Base-by-base conservation (phyloP, 139 green algal species). In the Chlorella sorokiniana region DNA sequence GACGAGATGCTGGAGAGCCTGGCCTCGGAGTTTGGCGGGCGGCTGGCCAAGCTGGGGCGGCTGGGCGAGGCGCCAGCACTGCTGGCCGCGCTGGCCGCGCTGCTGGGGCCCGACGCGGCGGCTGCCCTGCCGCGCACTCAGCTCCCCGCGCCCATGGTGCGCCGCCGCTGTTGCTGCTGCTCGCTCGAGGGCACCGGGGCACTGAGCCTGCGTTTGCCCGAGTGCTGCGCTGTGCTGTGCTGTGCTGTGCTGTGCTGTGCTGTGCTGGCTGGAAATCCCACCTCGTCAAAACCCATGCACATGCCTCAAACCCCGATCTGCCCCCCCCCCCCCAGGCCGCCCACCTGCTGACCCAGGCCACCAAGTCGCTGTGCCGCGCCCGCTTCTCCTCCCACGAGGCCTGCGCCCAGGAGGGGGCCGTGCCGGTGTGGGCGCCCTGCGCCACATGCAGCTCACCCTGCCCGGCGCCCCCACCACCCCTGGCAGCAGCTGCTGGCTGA, bases 271-370 rank as follows among this genome's bases (percentile, higher is more conserved):
- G n/a, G n/a, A n/a, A n/a, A n/a, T n/a, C n/a, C n/a, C n/a, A n/a
- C n/a, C n/a, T n/a, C n/a, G n/a, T n/a, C n/a, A n/a, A n/a, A n/a
- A n/a, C n/a, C n/a, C n/a, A n/a, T n/a, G n/a, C n/a, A n/a, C 2
- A n/a, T 9, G 5, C 52, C 52, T 20, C 52, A 20, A n/a, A 4
- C 40, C 67, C 40, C 18, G 0, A 20, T 65, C 31, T 70, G 35
- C 16, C 4, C 65, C 25, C 44, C 9, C 8, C 52, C 11, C 52
- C 23, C 1, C 54, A 71, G 56, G 74, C 81, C 37, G 82, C 77
- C 18, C 88, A 91, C 75, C 42, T 91, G 59, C 69, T 89, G 22
- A 79, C 72, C 37, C 74, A 72, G 1, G 86, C 86, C 64, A 37
- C 82, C 38, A 59, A 81, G n/a, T 73, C 89, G 62, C 44, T 87